Evolutionary conservation across 345 rosid genomes (phyloP), one percentile per base, ranked within the genome.

Genomic region (Citrus cavaleriei): DNA sequence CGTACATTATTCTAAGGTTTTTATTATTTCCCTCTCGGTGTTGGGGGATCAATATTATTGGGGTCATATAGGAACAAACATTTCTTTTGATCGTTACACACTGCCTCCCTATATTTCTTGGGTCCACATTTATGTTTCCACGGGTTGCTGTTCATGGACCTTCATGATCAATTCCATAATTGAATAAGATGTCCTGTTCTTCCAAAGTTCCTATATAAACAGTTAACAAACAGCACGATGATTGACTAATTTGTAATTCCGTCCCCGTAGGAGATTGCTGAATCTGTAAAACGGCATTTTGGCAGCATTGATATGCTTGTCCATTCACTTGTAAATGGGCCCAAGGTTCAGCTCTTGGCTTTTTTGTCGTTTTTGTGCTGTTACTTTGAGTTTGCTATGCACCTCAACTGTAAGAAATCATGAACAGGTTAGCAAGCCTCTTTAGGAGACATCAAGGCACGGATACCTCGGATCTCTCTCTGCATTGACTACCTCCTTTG

Each of bases 401-500:
- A 57, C 19, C 16, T 46, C 32, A 70, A 63, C 49, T 22, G 30
- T 27, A 5, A n/a, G 42, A 46, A 76, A 69, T 59, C 51, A 30
- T 54, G 32, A 65, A 54, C 81, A 93, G 98, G 99, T 93, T 54
- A 92, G 81, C 78, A 93, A 93, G 71, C 97, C 98, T 72, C 91
- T 93, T 79, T 77, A 92, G 80, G 98, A 95, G 86, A 95, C 98
- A 34, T 92, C 98, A 0, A 87, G 99, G 81, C 87, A 89, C 24
- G 98, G 98, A 71, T 92, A 95, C 77, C 95, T 95, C 28, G 96
- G 97, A 18, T 95, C 97, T 27, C 73, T 95, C 2, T 95, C 98
- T 78, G 98, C 97, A 74, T 93, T 97, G 74, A 95, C 97, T 83
- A 93, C 93, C 83, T 93, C 99, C 13, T 92, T 85, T 67, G 85